Evolutionary conservation across 768 basidiomycete genomes (phyloP).

Genomic region (Agaricus blazei): DNA sequence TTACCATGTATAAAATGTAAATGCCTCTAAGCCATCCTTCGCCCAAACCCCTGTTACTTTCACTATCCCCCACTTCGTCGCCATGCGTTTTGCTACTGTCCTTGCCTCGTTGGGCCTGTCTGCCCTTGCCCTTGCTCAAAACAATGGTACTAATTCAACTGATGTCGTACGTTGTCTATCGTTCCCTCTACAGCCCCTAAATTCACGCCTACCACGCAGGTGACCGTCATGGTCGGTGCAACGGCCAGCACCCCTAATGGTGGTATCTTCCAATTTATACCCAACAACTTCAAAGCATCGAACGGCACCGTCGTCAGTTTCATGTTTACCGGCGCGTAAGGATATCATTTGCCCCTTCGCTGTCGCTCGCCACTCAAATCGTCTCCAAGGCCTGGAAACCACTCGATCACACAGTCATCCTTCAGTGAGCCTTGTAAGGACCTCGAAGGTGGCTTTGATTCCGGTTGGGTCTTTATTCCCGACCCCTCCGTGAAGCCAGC

Average conservation of each 20-base stretch:
- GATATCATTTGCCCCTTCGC: background rate
- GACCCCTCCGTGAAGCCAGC: constrained; percentile 14
- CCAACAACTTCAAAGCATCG: constrained; percentile 33
- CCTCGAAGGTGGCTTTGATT: constrained; percentile 45
- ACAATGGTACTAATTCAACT: background rate
- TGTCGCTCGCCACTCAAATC: background rate
- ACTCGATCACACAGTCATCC: constrained; percentile 47
- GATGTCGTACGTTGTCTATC: background rate
- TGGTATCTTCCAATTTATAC: constrained; percentile 42
- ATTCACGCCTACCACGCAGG: constrained; percentile 5
- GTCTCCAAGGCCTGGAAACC: constrained; percentile 40
- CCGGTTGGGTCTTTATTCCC: constrained; percentile 44
- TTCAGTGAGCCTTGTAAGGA: constrained; percentile 43
- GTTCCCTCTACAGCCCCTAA: background rate
- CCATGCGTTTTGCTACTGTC: constrained; percentile 3
- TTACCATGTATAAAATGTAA: no score
- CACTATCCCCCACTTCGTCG: background rate
- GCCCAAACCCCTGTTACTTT: background rate
- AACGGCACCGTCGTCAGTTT: constrained; percentile 46
- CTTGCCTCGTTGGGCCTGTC: background rate
- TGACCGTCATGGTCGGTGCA: constrained; percentile 34
- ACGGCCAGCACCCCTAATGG: constrained; percentile 17
- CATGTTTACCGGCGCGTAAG: constrained; percentile 41
- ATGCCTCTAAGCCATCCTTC: no score
- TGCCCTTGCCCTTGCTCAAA: constrained; percentile 8